A percentile compares a stretch with the other conserved stretches of the same genome.
Evolutionary conservation across 106 monocot genomes (phyloP).

Genomic region (Platanthera guangdongensis): DNA sequence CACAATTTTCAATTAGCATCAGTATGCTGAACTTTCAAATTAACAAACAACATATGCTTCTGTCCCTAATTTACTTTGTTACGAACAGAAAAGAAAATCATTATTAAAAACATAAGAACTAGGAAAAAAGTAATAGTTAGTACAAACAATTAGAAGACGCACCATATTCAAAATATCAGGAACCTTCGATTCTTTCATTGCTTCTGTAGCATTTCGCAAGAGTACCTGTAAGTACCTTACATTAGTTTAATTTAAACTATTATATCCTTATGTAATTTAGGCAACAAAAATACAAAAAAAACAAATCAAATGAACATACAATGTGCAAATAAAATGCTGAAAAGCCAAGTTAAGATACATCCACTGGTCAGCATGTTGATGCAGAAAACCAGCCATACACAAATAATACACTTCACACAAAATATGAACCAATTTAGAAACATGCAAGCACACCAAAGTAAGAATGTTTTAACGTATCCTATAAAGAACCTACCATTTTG

Average conservation of each 20-base stretch:
- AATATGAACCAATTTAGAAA: background rate
- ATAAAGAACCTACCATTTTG: slow-evolving; percentile 31
- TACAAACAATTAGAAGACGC: background rate
- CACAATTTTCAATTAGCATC: too few species aligned
- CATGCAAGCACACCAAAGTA: background rate
- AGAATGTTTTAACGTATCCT: background rate
- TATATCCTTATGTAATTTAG: background rate
- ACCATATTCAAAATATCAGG: slow-evolving; percentile 59
- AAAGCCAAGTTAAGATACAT: background rate
- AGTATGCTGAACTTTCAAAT: background rate
- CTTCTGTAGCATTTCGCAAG: slow-evolving; percentile 44
- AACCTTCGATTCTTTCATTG: slow-evolving; percentile 63
- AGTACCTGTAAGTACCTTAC: slow-evolving; percentile 35
- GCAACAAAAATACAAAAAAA: background rate
- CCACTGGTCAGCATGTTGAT: background rate
- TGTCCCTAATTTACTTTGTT: background rate
- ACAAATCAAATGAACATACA: background rate
- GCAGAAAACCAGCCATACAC: background rate
- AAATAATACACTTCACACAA: background rate
- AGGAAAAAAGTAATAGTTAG: background rate
- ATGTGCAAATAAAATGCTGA: background rate
- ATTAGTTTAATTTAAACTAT: background rate
- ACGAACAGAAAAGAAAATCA: background rate
- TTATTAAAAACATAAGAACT: background rate
- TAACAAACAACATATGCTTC: background rate